Percentiles rank a stretch among this genome's conserved stretches.
These are phyloP conservation scores for Zizania palustris DNA, from an alignment of 202 grass and related monocot species.

Conservation along the genomic window DNA sequence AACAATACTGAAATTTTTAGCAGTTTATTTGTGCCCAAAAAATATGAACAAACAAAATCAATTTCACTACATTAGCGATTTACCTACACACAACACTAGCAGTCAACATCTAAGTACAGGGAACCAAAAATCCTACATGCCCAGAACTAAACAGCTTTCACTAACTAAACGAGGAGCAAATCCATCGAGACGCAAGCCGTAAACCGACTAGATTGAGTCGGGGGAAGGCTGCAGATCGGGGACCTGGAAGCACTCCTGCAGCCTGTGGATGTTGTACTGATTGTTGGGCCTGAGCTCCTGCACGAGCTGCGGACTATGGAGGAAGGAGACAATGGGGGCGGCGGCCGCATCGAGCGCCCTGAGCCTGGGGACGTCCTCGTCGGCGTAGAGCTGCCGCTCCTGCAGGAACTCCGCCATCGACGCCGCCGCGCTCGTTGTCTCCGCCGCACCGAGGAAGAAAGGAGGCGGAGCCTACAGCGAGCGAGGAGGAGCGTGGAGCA, in stretches of 20 bases:
- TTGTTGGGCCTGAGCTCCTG: slow-evolving; percentile 87
- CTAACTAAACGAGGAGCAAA: slow-evolving; percentile 3
- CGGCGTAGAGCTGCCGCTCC: slow-evolving; percentile 68
- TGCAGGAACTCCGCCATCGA: slow-evolving; percentile 86
- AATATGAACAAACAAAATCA: neutral
- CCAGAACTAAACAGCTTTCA: neutral
- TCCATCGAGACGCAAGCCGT: neutral
- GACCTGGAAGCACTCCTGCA: slow-evolving; percentile 74
- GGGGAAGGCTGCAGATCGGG: neutral
- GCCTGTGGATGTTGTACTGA: slow-evolving; percentile 92
- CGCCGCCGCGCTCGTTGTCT: neutral
- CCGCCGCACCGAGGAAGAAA: no score
- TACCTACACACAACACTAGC: neutral
- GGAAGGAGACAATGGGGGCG: slow-evolving; percentile 77
- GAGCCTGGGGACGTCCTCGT: slow-evolving; percentile 67
- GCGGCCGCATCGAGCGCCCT: slow-evolving; percentile 70
- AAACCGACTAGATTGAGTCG: neutral
- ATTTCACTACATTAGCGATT: neutral
- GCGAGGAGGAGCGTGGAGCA: no score
- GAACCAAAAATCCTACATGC: neutral
- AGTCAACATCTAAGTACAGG: no score
- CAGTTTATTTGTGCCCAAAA: neutral
- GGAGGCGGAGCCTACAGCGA: no score
- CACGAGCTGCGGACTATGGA: slow-evolving; percentile 66
- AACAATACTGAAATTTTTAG: no score